These are phyloP conservation scores for Kluyveromyces lactis DNA, from an alignment of 805 yeast species.

Conservation along the genomic window DNA sequence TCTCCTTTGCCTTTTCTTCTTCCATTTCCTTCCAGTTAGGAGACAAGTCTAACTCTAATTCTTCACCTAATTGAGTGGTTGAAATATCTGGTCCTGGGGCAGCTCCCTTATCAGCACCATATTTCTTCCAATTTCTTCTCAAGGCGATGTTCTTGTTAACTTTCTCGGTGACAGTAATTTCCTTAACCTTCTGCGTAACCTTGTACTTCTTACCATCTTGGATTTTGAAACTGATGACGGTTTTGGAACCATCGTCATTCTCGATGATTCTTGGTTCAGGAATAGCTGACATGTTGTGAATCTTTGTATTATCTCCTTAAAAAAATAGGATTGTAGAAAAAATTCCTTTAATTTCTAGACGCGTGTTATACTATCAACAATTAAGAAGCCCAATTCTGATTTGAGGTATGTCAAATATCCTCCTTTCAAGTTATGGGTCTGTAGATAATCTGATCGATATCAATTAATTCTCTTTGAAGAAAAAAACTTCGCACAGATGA, in stretches of 20 bases:
- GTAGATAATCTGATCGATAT: too few relatives aligned
- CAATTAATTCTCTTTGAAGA: too few relatives aligned
- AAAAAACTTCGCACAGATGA: too few relatives aligned
- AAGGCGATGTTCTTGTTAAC: conserved; percentile 83
- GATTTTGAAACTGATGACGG: conserved; percentile 67
- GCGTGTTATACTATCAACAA: too few relatives aligned
- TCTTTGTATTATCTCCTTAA: too few relatives aligned
- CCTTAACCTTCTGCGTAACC: conserved; percentile 77
- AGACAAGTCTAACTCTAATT: conserved; percentile 65
- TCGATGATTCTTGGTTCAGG: conserved; percentile 66
- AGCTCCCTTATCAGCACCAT: conserved; percentile 67
- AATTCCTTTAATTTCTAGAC: too few relatives aligned
- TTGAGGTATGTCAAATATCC: too few relatives aligned
- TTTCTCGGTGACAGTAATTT: conserved; percentile 65
- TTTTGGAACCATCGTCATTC: conserved; percentile 84
- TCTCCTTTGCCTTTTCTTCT: conserved; percentile 45
- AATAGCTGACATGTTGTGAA: conserved; percentile 38
- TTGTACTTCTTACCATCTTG: conserved; percentile 80
- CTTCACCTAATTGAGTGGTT: conserved; percentile 85
- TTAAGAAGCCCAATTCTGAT: too few relatives aligned
- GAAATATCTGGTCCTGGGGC: conserved; percentile 82
- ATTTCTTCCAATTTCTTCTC: conserved; percentile 82
- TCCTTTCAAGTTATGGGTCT: too few relatives aligned
- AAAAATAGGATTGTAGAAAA: too few relatives aligned
- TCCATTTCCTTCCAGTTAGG: conserved; percentile 71